These are phyloP conservation scores for Bacterosira constricta DNA, from an alignment of 108 stramenopile species.

Conservation along the genomic window DNA sequence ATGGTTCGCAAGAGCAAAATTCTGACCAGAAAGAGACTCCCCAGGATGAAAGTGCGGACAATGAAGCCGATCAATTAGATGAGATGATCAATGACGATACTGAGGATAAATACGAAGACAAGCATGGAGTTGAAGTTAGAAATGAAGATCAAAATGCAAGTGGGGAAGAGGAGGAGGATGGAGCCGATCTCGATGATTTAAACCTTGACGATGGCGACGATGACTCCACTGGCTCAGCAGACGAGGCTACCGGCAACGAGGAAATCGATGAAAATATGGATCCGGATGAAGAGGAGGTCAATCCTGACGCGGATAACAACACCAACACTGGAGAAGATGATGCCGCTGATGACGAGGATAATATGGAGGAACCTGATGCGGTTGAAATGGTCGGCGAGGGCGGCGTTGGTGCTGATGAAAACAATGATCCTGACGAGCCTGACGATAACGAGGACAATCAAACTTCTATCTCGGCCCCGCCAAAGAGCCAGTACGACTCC, in stretches of 20 bases:
- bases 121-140: slow-evolving; percentile 70
- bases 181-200: slow-evolving; percentile 56
- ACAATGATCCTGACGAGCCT: slow-evolving; percentile 32
- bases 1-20: slow-evolving; percentile 42
- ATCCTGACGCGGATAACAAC: slow-evolving; percentile 43
- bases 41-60: slow-evolving; percentile 53
- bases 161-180: slow-evolving; percentile 49
- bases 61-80: slow-evolving; percentile 58
- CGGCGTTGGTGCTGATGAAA: slow-evolving; percentile 15
- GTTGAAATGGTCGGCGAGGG: slow-evolving; percentile 17
- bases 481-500: slow-evolving; percentile 38
- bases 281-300: slow-evolving; percentile 27
- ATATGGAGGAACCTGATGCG: slow-evolving; percentile 5
- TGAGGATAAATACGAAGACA: slow-evolving; percentile 84
- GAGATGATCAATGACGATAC: slow-evolving; percentile 68
- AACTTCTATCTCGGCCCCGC: slow-evolving; percentile 6
- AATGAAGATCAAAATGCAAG: slow-evolving; percentile 42
- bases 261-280: slow-evolving; percentile 37
- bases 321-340: slow-evolving; percentile 40
- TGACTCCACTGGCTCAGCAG: slow-evolving; percentile 44
- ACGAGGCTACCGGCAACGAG: slow-evolving; percentile 33
- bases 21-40: slow-evolving; percentile 34
- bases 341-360: slow-evolving; percentile 30
- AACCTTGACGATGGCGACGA: slow-evolving; percentile 56
- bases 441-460: slow-evolving; percentile 16